Percentiles rank a stretch among this genome's conserved stretches.
Evolutionary conservation across 2,329 filamentous ascomycete genomes (phyloP).

Genomic region (Aspergillus cejpii): DNA sequence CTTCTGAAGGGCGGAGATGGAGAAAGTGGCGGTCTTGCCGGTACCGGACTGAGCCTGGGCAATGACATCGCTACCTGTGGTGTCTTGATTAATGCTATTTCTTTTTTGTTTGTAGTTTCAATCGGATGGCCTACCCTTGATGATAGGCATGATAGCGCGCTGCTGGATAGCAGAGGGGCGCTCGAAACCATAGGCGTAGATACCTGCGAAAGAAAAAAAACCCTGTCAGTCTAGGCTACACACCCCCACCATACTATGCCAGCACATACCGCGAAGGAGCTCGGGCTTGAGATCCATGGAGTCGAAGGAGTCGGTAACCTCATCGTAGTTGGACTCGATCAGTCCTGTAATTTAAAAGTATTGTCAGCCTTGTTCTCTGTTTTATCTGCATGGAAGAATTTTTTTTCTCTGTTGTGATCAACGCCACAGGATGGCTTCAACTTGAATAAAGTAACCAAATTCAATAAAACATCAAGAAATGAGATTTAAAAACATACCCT

Average conservation of each 20-base stretch:
- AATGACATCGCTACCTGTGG: conserved; percentile 88
- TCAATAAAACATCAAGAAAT: conserved; percentile 6
- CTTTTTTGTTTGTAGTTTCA: neutral
- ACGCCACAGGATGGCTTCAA: neutral
- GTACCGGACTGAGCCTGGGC: conserved; percentile 99
- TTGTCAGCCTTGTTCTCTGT: conserved; percentile 6
- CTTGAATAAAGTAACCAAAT: conserved; percentile 1
- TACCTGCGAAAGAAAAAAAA: conserved; percentile 48
- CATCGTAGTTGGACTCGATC: conserved; percentile 99
- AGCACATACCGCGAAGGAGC: conserved; percentile 75
- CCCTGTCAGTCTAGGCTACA: conserved; percentile 24
- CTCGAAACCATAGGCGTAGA: conserved; percentile 99
- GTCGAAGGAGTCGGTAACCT: conserved; percentile 98
- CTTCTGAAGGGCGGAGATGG: conserved; percentile 98
- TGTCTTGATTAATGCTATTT: conserved; percentile 11
- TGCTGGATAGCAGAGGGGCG: conserved; percentile 99
- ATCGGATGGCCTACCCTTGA: conserved; percentile 72
- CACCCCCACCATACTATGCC: conserved; percentile 16
- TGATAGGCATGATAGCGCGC: conserved; percentile 99
- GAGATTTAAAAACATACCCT: conserved; percentile 61
- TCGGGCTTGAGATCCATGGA: conserved; percentile 95
- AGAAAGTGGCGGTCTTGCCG: conserved; percentile 99
- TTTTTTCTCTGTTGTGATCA: conserved; percentile 9
- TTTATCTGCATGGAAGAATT: neutral
- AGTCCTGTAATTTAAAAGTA: conserved; percentile 58